Percentiles rank a stretch among this genome's conserved stretches.
These are phyloP conservation scores for Globisporangium alternatum DNA, from an alignment of 352 stramenopile species.

Conservation along the genomic window DNA sequence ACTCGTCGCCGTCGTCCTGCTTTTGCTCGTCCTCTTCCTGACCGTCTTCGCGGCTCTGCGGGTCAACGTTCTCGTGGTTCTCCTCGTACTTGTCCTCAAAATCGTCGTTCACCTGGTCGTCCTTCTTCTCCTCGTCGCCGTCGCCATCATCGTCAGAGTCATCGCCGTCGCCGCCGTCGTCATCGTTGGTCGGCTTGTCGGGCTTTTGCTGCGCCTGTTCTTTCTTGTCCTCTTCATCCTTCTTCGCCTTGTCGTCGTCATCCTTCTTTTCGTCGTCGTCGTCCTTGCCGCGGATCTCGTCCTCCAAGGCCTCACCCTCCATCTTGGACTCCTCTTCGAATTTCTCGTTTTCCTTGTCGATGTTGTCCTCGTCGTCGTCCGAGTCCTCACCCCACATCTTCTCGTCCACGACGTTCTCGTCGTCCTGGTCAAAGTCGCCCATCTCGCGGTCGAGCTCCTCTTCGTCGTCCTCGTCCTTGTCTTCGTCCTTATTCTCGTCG, in stretches of 20 bases:
- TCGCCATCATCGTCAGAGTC: slow-evolving; percentile 34
- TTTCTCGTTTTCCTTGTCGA: slow-evolving; percentile 96
- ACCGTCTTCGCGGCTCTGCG: slow-evolving; percentile 47
- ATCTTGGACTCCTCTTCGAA: slow-evolving; percentile 88
- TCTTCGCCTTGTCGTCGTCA: slow-evolving; percentile 55
- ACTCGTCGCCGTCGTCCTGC: slow-evolving; percentile 70
- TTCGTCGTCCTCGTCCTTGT: slow-evolving; percentile 84
- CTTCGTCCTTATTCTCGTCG: slow-evolving; percentile 87
- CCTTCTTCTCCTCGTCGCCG: slow-evolving; percentile 47
- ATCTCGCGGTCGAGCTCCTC: slow-evolving; percentile 99
- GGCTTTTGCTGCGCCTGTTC: slow-evolving; percentile 33
- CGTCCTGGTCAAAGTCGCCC: slow-evolving; percentile 94
- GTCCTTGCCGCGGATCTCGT: slow-evolving; percentile 89
- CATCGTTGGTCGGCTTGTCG: slow-evolving; percentile 47
- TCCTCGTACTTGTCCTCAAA: slow-evolving; percentile 87
- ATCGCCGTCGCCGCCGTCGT: slow-evolving; percentile 42
- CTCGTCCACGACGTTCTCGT: slow-evolving; percentile 99
- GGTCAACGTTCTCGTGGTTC: slow-evolving; percentile 59
- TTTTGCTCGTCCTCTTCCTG: slow-evolving; percentile 40
- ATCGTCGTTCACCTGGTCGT: slow-evolving; percentile 91
- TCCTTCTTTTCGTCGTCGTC: slow-evolving; percentile 83
- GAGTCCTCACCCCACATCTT: slow-evolving; percentile 97
- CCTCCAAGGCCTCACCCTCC: slow-evolving; percentile 73
- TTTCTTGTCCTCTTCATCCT: slow-evolving; percentile 38
- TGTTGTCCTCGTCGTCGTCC: slow-evolving; percentile 90